Evolutionary conservation across 2,329 filamentous ascomycete genomes (phyloP).

Genomic region (Pestalotiopsis fici): DNA sequence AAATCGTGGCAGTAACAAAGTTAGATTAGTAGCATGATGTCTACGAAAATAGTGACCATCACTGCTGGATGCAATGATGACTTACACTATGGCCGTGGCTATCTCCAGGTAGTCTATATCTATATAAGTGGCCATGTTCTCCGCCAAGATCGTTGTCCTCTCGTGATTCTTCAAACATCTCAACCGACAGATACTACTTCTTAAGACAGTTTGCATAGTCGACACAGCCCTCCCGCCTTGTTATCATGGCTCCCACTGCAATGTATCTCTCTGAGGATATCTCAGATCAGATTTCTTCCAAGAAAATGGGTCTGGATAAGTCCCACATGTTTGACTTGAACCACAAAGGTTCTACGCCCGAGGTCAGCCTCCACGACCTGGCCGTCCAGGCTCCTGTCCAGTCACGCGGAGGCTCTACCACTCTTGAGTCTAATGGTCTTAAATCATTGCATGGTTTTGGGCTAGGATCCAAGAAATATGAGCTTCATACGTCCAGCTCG

Average conservation of each 20-base stretch:
- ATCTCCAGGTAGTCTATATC: not conserved
- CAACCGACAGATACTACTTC: no score
- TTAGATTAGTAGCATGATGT: not conserved
- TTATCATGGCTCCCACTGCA: not conserved
- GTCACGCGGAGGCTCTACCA: not conserved
- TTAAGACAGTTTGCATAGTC: not conserved
- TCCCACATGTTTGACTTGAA: not conserved
- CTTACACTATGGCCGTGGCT: no score
- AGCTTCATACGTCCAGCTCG: not conserved
- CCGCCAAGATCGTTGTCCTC: no score
- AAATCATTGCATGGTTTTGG: not conserved
- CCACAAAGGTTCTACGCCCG: not conserved
- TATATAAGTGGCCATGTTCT: not conserved
- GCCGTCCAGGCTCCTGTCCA: not conserved
- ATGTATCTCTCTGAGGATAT: not conserved
- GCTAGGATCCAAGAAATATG: not conserved
- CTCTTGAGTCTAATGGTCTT: not conserved
- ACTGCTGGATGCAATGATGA: no score
- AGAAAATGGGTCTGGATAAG: not conserved
- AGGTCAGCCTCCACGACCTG: not conserved
- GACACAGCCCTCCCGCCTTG: not conserved
- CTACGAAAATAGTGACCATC: not conserved
- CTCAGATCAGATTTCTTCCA: not conserved
- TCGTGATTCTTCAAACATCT: no score
- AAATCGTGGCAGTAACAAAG: not conserved